phyloP scores from a whole-genome alignment of 2,329 filamentous ascomycete genomes.

The Macrophomina tecta region DNA sequence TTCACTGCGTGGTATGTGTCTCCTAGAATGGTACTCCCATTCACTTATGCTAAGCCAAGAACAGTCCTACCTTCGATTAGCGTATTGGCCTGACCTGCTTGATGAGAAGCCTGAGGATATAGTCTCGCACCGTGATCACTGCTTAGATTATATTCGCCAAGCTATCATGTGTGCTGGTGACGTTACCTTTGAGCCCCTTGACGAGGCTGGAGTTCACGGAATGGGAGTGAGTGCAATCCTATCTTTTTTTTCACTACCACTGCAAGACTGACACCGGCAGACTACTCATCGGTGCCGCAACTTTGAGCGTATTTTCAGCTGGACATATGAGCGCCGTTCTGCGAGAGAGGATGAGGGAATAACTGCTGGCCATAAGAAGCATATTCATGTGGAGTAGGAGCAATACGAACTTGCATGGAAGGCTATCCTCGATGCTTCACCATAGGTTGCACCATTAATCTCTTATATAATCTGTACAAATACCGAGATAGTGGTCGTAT shows the following conservation, averaged over 20 bases:
- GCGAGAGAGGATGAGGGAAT: neutral
- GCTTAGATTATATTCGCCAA: slow-evolving; percentile 29
- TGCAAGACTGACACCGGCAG: too few species aligned
- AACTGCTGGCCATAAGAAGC: neutral
- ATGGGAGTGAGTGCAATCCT: neutral
- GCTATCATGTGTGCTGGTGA: slow-evolving; percentile 25
- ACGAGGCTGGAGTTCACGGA: neutral
- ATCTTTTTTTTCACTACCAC: too few species aligned
- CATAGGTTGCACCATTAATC: too few species aligned
- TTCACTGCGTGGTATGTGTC: slow-evolving; percentile 40
- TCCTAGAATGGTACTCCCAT: too few species aligned
- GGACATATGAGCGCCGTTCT: slow-evolving; percentile 10
- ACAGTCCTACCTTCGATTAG: slow-evolving; percentile 36
- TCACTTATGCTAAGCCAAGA: too few species aligned
- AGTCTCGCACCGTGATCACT: slow-evolving; percentile 15
- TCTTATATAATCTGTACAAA: too few species aligned
- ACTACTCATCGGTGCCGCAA: slow-evolving; percentile 4
- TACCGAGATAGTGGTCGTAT: too few species aligned
- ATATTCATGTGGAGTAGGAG: neutral
- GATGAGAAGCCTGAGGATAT: neutral
- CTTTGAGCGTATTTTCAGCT: slow-evolving; percentile 10
- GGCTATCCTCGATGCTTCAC: too few species aligned
- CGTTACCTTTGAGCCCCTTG: slow-evolving; percentile 20
- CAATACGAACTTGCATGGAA: too few species aligned
- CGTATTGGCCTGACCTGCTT: slow-evolving; percentile 34